These are phyloP conservation scores for Exophiala xenobiotica DNA, from an alignment of 2,329 filamentous ascomycete genomes.

Conservation along the genomic window DNA sequence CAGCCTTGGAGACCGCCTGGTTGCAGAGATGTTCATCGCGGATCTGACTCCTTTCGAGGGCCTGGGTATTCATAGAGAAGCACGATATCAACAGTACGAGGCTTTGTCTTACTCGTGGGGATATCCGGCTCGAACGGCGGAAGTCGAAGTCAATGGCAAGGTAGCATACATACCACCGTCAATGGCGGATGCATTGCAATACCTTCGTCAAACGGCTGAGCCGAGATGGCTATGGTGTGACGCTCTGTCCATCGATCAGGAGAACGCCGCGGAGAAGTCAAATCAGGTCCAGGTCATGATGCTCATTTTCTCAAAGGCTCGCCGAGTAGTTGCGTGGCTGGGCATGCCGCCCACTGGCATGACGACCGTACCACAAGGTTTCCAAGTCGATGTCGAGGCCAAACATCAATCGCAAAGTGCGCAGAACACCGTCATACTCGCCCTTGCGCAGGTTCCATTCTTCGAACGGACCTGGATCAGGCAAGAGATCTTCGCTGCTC, in stretches of 20 bases:
- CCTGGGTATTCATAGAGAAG: neutral
- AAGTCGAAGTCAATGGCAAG: neutral
- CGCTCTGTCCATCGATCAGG: slow-evolving; percentile 24
- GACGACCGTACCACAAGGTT: neutral
- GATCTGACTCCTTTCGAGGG: neutral
- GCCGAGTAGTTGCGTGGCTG: neutral
- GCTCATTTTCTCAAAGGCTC: slow-evolving; percentile 5
- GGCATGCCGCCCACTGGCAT: neutral
- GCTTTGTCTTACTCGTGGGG: slow-evolving; percentile 2
- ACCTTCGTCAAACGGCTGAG: neutral
- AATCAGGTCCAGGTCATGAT: slow-evolving; percentile 17
- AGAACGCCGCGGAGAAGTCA: slow-evolving; percentile 13
- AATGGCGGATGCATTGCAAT: neutral
- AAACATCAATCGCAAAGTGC: neutral
- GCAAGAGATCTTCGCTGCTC: neutral
- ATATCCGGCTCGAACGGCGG: neutral
- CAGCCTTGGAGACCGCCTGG: neutral
- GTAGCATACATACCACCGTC: neutral
- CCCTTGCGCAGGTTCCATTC: neutral
- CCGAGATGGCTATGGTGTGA: slow-evolving; percentile 17
- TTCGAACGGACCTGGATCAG: neutral
- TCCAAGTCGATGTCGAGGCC: neutral
- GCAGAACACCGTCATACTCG: neutral
- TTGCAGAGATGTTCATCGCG: neutral
- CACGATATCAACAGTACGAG: neutral